Conservation (phyloP, 75 land plant species). For the Pinus taeda region DNA sequence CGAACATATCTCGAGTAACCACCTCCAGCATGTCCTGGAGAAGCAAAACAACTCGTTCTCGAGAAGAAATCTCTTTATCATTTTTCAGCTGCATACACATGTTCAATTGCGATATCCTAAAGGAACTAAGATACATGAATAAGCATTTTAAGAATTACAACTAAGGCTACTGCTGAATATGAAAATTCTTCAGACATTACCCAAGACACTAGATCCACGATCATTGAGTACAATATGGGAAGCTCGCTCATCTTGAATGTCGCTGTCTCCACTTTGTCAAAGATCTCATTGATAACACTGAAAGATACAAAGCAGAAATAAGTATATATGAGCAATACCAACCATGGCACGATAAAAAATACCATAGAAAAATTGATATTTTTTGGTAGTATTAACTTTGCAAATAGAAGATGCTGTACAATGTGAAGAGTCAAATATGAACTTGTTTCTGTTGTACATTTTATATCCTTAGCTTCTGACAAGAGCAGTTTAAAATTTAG, state of each 20-base stretch:
- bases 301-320: not conserved
- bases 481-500: not conserved
- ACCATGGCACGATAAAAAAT: not conserved
- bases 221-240: conserved; percentile 59
- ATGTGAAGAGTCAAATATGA: not conserved
- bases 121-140: not conserved
- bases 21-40: conserved; percentile 96
- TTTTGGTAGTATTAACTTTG: not conserved
- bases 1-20: conserved; percentile 78
- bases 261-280: conserved; percentile 51
- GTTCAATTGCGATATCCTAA: not conserved
- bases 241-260: conserved; percentile 65
- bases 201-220: conserved; percentile 60
- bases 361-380: not conserved
- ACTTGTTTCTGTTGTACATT: not conserved
- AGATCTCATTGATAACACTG: conserved; percentile 72
- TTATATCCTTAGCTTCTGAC: not conserved
- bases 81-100: conserved; percentile 29
- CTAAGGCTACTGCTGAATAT: not conserved
- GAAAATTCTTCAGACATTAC: conserved; percentile 29
- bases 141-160: not conserved
- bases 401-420: not conserved
- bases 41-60: conserved; percentile 58
- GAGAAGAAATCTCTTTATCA: conserved; percentile 24
- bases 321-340: not conserved